A percentile compares a stretch with the other conserved stretches of the same genome.
phyloP scores from a whole-genome alignment of 176 grass and related monocot genomes.

The Zizania latifolia region DNA sequence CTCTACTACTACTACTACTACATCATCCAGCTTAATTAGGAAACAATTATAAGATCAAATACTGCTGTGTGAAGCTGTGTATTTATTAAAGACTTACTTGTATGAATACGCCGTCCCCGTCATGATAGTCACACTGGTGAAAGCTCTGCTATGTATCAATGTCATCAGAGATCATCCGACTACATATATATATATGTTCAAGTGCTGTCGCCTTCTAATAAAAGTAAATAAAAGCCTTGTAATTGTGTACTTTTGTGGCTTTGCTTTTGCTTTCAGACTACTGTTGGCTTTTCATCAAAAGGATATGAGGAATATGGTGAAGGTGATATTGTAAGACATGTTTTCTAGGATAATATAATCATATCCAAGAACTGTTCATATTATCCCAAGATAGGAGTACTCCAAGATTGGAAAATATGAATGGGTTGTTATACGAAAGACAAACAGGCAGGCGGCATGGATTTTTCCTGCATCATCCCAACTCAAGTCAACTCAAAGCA shows the following conservation, averaged over 20 bases:
- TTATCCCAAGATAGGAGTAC: background rate
- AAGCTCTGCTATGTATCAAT: slow-evolving; percentile 32
- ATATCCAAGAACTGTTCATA: background rate
- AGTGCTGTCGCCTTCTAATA: slow-evolving; percentile 40
- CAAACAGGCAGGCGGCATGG: background rate
- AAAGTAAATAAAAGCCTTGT: slow-evolving; percentile 44
- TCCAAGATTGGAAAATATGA: background rate
- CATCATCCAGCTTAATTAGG: slow-evolving; percentile 39
- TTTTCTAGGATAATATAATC: slow-evolving; percentile 13
- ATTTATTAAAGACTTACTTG: slow-evolving; percentile 55
- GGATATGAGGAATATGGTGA: slow-evolving; percentile 27
- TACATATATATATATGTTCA: slow-evolving; percentile 32
- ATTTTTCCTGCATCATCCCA: background rate
- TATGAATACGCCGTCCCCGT: slow-evolving; percentile 40
- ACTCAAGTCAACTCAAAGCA: background rate
- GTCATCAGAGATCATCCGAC: slow-evolving; percentile 19
- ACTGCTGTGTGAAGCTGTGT: slow-evolving; percentile 44
- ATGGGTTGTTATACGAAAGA: background rate
- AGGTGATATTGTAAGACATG: slow-evolving; percentile 36
- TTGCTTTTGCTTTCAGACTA: slow-evolving; percentile 24
- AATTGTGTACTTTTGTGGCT: slow-evolving; percentile 12
- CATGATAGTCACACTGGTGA: slow-evolving; percentile 34
- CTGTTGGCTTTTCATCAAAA: background rate
- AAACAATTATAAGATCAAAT: slow-evolving; percentile 38
- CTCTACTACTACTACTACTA: slow-evolving; percentile 34